Evolutionary conservation across 2,329 filamentous ascomycete genomes (phyloP).

Genomic region (Penicillium palitans): DNA sequence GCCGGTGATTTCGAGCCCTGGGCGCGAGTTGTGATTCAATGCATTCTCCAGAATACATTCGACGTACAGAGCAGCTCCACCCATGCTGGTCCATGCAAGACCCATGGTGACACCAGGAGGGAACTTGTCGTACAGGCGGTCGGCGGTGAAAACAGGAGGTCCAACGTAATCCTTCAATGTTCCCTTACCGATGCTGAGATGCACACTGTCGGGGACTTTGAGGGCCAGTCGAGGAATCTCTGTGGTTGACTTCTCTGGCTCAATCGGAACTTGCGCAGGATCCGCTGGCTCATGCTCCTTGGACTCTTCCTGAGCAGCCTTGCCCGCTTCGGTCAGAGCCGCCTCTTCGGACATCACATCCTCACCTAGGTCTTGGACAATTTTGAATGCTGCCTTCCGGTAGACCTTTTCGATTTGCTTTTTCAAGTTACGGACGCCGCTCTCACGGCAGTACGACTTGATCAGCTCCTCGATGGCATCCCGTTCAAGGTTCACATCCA

Average conservation of each 20-base stretch:
- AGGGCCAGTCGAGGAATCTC: conserved; percentile 72
- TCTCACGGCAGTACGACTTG: conserved; percentile 97
- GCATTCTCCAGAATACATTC: conserved; percentile 91
- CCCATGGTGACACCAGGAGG: conserved; percentile 97
- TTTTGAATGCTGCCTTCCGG: conserved; percentile 93
- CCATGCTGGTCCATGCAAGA: conserved; percentile 96
- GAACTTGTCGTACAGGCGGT: conserved; percentile 90
- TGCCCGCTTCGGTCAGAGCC: conserved; percentile 81
- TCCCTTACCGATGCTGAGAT: conserved; percentile 81
- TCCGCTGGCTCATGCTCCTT: conserved; percentile 61
- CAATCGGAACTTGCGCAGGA: conserved; percentile 60
- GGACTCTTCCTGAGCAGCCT: conserved; percentile 67
- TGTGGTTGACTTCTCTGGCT: conserved; percentile 40
- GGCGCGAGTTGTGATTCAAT: conserved; percentile 69
- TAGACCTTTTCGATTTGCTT: conserved; percentile 99
- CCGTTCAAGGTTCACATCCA: conserved; percentile 81
- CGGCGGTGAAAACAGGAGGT: conserved; percentile 90
- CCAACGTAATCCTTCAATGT: conserved; percentile 97
- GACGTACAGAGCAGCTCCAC: conserved; percentile 92
- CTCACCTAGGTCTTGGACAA: conserved; percentile 91
- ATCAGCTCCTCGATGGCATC: conserved; percentile 94
- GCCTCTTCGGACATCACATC: conserved; percentile 76
- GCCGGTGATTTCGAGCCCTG: conserved; percentile 85
- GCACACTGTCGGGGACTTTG: conserved; percentile 80
- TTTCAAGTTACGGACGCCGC: conserved; percentile 94